These are phyloP conservation scores for Podospora anserina DNA, from an alignment of 495 filamentous ascomycete species.

Conservation along the genomic window DNA sequence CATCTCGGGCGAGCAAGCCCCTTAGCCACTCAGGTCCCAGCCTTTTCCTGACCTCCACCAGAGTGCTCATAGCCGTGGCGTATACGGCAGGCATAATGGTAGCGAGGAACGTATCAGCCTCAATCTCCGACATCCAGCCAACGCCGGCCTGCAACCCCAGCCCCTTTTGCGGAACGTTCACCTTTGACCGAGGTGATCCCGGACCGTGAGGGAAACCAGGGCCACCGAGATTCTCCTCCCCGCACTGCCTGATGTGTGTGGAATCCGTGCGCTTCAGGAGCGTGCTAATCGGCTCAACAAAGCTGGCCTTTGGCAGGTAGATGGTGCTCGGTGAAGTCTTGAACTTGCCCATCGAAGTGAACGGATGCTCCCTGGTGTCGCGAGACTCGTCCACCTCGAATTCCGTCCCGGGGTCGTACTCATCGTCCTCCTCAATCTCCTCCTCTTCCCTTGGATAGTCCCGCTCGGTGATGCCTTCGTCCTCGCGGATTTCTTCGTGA, in stretches of 20 bases:
- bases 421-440: constrained; percentile 31
- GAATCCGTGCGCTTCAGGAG: constrained; percentile 64
- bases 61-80: constrained; percentile 63
- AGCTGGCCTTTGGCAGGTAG: constrained; percentile 58
- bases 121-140: constrained; percentile 73
- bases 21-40: constrained; percentile 78
- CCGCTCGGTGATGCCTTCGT: constrained; percentile 26
- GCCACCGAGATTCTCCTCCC: constrained; percentile 71
- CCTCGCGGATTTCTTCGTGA: constrained; percentile 48
- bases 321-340: constrained; percentile 68
- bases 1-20: constrained; percentile 59
- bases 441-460: constrained; percentile 19
- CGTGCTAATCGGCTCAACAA: constrained; percentile 63
- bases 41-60: constrained; percentile 83
- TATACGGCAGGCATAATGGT: constrained; percentile 79
- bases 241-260: constrained; percentile 68
- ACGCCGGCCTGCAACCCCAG: constrained; percentile 70
- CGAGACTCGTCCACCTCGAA: constrained; percentile 24
- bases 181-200: constrained; percentile 34
- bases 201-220: constrained; percentile 67
- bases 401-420: constrained; percentile 36
- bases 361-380: constrained; percentile 55
- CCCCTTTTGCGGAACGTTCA: constrained; percentile 57
- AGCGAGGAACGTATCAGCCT: constrained; percentile 79
- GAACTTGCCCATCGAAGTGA: constrained; percentile 62